Base-by-base conservation (phyloP, 495 filamentous ascomycete genomes). In the Pseudomonodictys pantanalensis region DNA sequence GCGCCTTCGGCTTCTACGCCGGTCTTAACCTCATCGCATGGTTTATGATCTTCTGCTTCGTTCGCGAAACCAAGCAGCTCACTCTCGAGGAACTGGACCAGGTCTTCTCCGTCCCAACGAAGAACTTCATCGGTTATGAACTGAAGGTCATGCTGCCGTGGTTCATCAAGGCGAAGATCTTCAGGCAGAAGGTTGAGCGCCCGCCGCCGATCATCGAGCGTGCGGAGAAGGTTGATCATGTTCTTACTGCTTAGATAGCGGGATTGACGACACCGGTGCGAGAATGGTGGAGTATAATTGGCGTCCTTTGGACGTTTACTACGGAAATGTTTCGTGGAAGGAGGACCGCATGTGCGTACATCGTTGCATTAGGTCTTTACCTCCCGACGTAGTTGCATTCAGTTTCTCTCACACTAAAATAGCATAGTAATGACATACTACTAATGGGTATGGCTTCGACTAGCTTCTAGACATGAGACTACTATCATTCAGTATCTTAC, bases 1-100 rank as follows among this genome's bases (percentile, higher is more conserved):
- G 82, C 10, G 81, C 80, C 2, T 85, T 83, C 67, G 75, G 77
- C n/a, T 83, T 81, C 73, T 88, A 86, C 67, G 83, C 83, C 1
- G 81, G 71, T 11, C 78, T 81, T 70, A 84, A 82, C 24, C 47
- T 69, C 52, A 58, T 62, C 51, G 45, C 55, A 18, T 66, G 56
- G 56, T 59, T 53, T 25, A 56, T 66, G 63, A 58, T 66, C 24
- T 62, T 66, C 58, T 57, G 42, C 38, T 66, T 60, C 56, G 25
- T 66, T 5, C 17, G 41, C 2, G 63, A 66, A 41, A 66, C 63
- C 17, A 66, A 66, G 63, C 58, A 66, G 52, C 75, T 78, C 35
- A 81, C 78, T 11, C 69, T 81, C 22, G 77, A 81, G 44, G 78
- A 81, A 67, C 56, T 81, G 44, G 76, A 80, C 42, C 76, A 76